Evolutionary conservation across 2,329 filamentous ascomycete species (phyloP), one percentile per base, ranked within the genome.

Genomic region (Aspergillus luchuensis): DNA sequence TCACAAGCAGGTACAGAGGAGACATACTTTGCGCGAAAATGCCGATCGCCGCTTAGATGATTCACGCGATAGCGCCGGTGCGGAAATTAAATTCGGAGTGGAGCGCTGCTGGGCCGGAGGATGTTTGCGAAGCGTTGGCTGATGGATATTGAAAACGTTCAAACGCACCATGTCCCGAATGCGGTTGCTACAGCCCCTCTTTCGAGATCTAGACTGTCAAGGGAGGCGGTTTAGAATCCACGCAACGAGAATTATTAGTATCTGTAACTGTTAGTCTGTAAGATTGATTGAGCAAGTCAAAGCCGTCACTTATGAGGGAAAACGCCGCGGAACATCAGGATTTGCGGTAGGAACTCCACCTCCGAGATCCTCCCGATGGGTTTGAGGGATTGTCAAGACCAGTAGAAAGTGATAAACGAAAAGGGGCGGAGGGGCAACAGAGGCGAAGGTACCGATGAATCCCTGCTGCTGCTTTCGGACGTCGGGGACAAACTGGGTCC

Each of bases 1-100:
- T 21, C 41, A 19, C 41, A 21, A 23, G 41, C 41, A 45, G 41
- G 19, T 19, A 21, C 41, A 8, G 21, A 45, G n/a, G 23, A 49
- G 33, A 45, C 23, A 33, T 49, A 52, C 25, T 33, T 59, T 28
- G 36, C 25, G 41, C 25, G 41, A 39, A 21, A 17, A 45, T 43
- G 51, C 43, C 33, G 43, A 59, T 59, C 51, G 45, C 38, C 13
- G 33, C 41, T 55, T 23, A 45, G 51, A 56, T 56, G 57, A 56
- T 59, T 52, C 43, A 48, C 43, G 51, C 47, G 36, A 47, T 43
- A 28, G 57, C 23, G 33, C 47, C 47, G 36, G 58, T 54, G 58
- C 57, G 56, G 60, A 47, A 59, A 61, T 50, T 30, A 8, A 30
- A 25, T 30, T 19, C 8, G 47, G 23, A 30, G 47, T 50, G 25